Conservation (phyloP, 2,329 filamentous ascomycete genomes). For the Orbilia javanica region DNA sequence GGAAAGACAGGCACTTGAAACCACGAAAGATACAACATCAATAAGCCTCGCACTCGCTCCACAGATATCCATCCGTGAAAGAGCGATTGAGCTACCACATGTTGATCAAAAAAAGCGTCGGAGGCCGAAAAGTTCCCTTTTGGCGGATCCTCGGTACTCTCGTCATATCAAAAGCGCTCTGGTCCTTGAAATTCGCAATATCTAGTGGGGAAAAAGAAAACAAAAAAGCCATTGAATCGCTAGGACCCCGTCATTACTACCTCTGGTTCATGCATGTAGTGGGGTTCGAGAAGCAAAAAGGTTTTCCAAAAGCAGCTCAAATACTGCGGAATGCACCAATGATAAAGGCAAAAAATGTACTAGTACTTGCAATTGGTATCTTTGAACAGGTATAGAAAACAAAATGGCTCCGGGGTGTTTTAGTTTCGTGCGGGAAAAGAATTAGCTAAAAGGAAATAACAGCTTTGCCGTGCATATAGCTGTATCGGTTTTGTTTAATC, state of each 20-base stretch:
- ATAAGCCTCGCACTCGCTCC: background rate
- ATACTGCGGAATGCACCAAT: conserved; percentile 34
- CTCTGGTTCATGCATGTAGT: conserved; percentile 16
- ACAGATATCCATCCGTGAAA: conserved; percentile 3
- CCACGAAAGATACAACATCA: conserved; percentile 39
- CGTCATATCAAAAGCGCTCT: conserved; percentile 11
- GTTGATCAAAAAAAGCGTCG: conserved; percentile 12
- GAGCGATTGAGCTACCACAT: conserved; percentile 13
- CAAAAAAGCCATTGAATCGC: background rate
- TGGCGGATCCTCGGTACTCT: conserved; percentile 17
- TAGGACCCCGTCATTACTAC: conserved; percentile 3
- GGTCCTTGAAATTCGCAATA: conserved; percentile 6
- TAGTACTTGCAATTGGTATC: conserved; percentile 28
- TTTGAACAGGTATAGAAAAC: conserved; percentile 25
- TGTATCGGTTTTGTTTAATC: conserved; percentile 53
- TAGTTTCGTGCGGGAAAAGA: conserved; percentile 26
- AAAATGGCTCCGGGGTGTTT: background rate
- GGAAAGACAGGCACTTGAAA: conserved; percentile 56
- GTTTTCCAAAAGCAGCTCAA: conserved; percentile 19
- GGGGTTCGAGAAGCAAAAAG: conserved; percentile 21
- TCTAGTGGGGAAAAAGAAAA: conserved; percentile 2
- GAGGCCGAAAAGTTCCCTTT: conserved; percentile 16
- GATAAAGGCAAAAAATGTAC: conserved; percentile 26
- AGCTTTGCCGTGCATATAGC: conserved; percentile 32
- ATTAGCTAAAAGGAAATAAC: conserved; percentile 43